Evolutionary conservation across 306 rosid genomes (phyloP).

Genomic region (Oxytropis ochrocephala): DNA sequence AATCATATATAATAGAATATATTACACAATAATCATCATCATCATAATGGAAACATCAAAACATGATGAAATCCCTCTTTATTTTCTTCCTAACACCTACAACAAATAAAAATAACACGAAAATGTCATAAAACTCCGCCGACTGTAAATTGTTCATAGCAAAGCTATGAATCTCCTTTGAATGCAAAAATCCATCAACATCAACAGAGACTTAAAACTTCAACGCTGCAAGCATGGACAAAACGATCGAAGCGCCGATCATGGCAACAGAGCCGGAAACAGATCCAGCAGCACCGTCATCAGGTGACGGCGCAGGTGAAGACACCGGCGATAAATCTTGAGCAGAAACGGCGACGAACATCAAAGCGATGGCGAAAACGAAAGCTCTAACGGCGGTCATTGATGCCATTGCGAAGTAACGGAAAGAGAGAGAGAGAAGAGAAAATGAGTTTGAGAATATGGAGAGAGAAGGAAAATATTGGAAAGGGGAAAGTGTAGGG

Average conservation of each 20-base stretch:
- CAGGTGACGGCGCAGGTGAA: slow-evolving; percentile 20
- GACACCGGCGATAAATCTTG: slow-evolving; percentile 24
- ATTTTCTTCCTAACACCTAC: slow-evolving; percentile 12
- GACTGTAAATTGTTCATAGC: background rate
- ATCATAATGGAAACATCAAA: background rate
- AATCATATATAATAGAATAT: background rate
- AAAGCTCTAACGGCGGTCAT: slow-evolving; percentile 17
- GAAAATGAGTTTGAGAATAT: background rate
- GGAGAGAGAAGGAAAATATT: background rate
- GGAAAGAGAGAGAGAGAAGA: background rate
- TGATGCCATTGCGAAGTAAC: slow-evolving; percentile 23
- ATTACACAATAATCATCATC: background rate
- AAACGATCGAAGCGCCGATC: slow-evolving; percentile 28
- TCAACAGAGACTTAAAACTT: slow-evolving; percentile 10
- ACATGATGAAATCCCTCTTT: background rate
- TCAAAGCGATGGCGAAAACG: slow-evolving; percentile 18
- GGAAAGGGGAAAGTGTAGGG: background rate
- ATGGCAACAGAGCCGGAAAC: slow-evolving; percentile 23
- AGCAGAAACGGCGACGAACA: slow-evolving; percentile 26
- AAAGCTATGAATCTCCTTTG: background rate
- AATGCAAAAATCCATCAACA: background rate
- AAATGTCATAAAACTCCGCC: background rate
- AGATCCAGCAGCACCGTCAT: slow-evolving; percentile 30
- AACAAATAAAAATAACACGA: slow-evolving; percentile 19
- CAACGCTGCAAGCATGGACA: slow-evolving; percentile 23